Conservation (phyloP, 768 basidiomycete species). For the Auriscalpium orientale region DNA sequence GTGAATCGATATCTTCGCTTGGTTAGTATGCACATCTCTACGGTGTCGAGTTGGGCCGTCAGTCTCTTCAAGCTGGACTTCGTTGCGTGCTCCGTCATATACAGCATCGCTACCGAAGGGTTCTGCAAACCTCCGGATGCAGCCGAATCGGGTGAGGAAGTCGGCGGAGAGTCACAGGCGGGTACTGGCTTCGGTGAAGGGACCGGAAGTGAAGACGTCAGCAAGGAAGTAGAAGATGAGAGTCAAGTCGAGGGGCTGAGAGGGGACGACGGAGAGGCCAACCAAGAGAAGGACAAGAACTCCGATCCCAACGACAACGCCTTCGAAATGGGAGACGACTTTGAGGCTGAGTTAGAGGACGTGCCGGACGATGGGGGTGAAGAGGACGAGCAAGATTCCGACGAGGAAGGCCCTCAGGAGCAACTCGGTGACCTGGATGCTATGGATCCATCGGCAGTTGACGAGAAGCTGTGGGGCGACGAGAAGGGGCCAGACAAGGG, state of each 20-base stretch:
- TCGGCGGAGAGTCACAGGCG: constrained; percentile 40
- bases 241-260: constrained; percentile 92
- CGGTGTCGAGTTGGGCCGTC: constrained; percentile 59
- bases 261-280: constrained; percentile 39
- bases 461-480: constrained; percentile 97
- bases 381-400: constrained; percentile 39
- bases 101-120: constrained; percentile 72
- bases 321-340: constrained; percentile 87
- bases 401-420: constrained; percentile 70
- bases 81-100: constrained; percentile 66
- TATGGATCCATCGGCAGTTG: constrained; percentile 74
- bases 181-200: constrained; percentile 91
- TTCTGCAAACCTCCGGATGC: constrained; percentile 86
- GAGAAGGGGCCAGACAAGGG: constrained; percentile 52
- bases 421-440: constrained; percentile 77
- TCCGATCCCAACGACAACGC: constrained; percentile 58
- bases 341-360: constrained; percentile 82
- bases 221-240: constrained; percentile 93
- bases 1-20: constrained; percentile 54
- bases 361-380: constrained; percentile 57
- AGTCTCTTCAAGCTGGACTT: constrained; percentile 80
- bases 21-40: constrained; percentile 47
- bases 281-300: constrained; percentile 6
- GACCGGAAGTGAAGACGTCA: constrained; percentile 76
- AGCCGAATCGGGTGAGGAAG: constrained; percentile 45